Evolutionary conservation across 2,329 filamentous ascomycete species (phyloP).

Genomic region (Coniochaeta prunicola): DNA sequence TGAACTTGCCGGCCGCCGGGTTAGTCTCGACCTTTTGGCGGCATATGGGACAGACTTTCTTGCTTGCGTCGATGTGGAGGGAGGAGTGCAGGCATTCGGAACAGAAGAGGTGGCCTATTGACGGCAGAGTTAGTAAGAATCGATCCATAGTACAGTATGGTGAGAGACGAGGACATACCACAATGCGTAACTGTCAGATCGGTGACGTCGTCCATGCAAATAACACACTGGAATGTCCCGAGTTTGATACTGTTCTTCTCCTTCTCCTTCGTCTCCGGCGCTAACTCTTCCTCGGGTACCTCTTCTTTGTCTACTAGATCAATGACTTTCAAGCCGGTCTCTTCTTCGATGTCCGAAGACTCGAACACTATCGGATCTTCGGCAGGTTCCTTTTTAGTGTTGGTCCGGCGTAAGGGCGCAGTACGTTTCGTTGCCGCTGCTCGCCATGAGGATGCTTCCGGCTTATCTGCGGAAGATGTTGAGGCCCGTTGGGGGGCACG

Average conservation of each 20-base stretch:
- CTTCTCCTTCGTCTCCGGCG: too few relatives aligned
- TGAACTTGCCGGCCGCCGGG: conserved; percentile 13
- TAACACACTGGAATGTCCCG: conserved; percentile 54
- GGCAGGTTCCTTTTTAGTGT: conserved; percentile 7
- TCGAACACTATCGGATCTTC: conserved; percentile 17
- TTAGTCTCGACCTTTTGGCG: conserved; percentile 49
- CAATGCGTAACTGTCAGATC: conserved; percentile 58
- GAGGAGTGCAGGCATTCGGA: conserved; percentile 55
- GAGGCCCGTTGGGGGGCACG: not conserved
- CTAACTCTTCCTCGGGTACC: conserved; percentile 19
- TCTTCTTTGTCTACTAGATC: conserved; percentile 37
- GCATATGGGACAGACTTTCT: conserved; percentile 57
- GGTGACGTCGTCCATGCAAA: conserved; percentile 58
- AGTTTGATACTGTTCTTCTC: conserved; percentile 34
- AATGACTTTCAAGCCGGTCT: conserved; percentile 17
- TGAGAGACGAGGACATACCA: conserved; percentile 39
- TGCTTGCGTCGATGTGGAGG: conserved; percentile 47
- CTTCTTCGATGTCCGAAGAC: conserved; percentile 6
- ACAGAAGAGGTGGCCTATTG: conserved; percentile 58
- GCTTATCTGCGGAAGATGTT: not conserved
- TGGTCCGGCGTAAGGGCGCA: not conserved
- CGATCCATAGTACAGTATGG: too few relatives aligned
- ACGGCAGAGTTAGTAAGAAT: too few relatives aligned
- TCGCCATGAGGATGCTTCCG: not conserved
- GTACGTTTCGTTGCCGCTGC: not conserved